Percentiles rank a stretch among this genome's conserved stretches.
These are phyloP conservation scores for Picea abies DNA, from an alignment of 83 land plant species.

Conservation along the genomic window DNA sequence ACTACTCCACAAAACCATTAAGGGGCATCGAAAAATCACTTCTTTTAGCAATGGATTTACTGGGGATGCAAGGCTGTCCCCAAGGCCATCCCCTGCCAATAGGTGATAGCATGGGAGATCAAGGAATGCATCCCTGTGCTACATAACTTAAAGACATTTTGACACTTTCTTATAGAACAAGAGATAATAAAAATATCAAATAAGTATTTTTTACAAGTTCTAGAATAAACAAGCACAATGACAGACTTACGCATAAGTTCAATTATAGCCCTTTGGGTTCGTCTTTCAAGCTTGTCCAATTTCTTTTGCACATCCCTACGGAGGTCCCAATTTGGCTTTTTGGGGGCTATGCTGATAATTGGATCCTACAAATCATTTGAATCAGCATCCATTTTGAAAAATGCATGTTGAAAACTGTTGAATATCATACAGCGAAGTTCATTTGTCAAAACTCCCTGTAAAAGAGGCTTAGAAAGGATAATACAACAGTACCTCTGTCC, in stretches of 20 bases:
- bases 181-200: too few relatives aligned
- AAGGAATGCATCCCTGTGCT: too few relatives aligned
- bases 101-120: too few relatives aligned
- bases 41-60: too few relatives aligned
- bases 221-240: too few relatives aligned
- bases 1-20: too few relatives aligned
- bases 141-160: too few relatives aligned
- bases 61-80: too few relatives aligned
- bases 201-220: too few relatives aligned
- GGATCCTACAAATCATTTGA: constrained; percentile 68
- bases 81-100: too few relatives aligned
- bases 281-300: constrained; percentile 96
- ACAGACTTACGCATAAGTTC: constrained; percentile 74
- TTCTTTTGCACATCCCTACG: constrained; percentile 95
- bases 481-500: constrained; percentile 49
- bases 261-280: constrained; percentile 89
- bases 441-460: neutral
- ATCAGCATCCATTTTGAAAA: constrained; percentile 1
- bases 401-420: neutral
- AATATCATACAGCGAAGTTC: neutral
- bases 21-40: too few relatives aligned
- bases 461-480: neutral
- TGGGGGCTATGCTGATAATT: constrained; percentile 96
- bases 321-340: constrained; percentile 98
- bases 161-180: too few relatives aligned